Conservation (phyloP, 2,329 filamentous ascomycete species). For the Zasmidium cellare region DNA sequence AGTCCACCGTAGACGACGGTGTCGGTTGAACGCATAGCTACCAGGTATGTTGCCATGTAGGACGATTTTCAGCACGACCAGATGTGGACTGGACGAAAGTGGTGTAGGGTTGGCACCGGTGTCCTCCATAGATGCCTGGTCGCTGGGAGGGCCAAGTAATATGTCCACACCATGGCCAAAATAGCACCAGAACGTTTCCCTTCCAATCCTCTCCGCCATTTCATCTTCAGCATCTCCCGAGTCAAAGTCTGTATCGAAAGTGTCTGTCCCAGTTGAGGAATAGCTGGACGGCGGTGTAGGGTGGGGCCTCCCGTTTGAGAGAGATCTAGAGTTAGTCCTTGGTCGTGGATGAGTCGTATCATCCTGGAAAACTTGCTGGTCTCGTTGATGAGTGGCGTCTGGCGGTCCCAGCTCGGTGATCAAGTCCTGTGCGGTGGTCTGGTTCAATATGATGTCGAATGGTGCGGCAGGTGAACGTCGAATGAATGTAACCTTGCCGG, state of each 20-base stretch:
- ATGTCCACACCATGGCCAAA: constrained; percentile 95
- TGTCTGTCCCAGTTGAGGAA: constrained; percentile 44
- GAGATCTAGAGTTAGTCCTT: constrained; percentile 26
- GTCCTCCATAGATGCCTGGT: constrained; percentile 15
- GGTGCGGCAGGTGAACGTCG: constrained; percentile 67
- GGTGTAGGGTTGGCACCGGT: constrained; percentile 17
- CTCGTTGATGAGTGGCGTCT: constrained; percentile 74
- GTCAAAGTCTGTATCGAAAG: constrained; percentile 47
- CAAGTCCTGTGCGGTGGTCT: constrained; percentile 89
- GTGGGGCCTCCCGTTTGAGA: constrained; percentile 26
- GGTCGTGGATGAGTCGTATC: constrained; percentile 22
- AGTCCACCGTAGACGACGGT: constrained; percentile 85
- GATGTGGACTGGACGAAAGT: constrained; percentile 43
- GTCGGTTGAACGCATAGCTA: constrained; percentile 94
- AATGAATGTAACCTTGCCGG: constrained; percentile 74
- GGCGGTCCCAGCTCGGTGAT: constrained; percentile 89
- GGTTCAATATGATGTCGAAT: constrained; percentile 73
- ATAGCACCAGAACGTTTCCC: constrained; percentile 88
- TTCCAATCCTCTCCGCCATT: constrained; percentile 55
- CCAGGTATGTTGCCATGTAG: constrained; percentile 93
- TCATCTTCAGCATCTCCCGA: constrained; percentile 56
- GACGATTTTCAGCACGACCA: constrained; percentile 88
- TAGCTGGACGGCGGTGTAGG: constrained; percentile 38
- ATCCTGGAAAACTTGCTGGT: constrained; percentile 19
- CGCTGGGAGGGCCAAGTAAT: constrained; percentile 75